A percentile compares a stretch with the other conserved stretches of the same genome.
Conservation (phyloP, 768 basidiomycete genomes). For the Termitomyces titanicus region DNA sequence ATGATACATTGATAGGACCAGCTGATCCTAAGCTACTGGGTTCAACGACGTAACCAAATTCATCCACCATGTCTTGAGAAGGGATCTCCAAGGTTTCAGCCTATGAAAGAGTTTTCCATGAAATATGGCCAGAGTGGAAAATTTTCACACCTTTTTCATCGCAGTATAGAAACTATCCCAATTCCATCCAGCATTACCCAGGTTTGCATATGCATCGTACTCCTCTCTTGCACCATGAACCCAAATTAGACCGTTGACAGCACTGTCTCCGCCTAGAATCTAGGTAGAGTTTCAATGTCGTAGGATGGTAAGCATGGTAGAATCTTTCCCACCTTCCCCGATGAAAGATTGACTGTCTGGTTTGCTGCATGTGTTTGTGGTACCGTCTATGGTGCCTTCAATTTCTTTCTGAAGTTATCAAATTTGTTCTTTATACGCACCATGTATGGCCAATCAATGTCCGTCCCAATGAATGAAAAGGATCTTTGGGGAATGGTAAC, state of each 20-base stretch:
- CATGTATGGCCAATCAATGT: constrained; percentile 24
- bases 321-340: constrained; percentile 20
- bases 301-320: not conserved
- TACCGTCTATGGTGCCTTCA: constrained; percentile 7
- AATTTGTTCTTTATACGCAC: constrained; percentile 7
- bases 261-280: constrained; percentile 33
- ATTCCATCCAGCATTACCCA: constrained; percentile 31
- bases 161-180: constrained; percentile 30
- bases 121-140: not conserved
- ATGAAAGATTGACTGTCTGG: constrained; percentile 22
- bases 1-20: constrained; percentile 26
- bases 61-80: constrained; percentile 13
- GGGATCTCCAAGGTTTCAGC: constrained; percentile 23
- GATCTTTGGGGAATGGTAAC: constrained; percentile 26
- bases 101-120: constrained; percentile 10
- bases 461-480: constrained; percentile 23
- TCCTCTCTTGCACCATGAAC: constrained; percentile 26
- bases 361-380: constrained; percentile 22
- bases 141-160: constrained; percentile 27
- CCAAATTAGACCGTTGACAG: constrained; percentile 35
- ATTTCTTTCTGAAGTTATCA: not conserved
- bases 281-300: not conserved
- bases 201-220: constrained; percentile 24
- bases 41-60: constrained; percentile 21
- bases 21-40: constrained; percentile 20